A percentile compares a stretch with the other conserved stretches of the same genome.
phyloP scores from a whole-genome alignment of 805 yeast species.

The Scheffersomyces ergatensis region DNA sequence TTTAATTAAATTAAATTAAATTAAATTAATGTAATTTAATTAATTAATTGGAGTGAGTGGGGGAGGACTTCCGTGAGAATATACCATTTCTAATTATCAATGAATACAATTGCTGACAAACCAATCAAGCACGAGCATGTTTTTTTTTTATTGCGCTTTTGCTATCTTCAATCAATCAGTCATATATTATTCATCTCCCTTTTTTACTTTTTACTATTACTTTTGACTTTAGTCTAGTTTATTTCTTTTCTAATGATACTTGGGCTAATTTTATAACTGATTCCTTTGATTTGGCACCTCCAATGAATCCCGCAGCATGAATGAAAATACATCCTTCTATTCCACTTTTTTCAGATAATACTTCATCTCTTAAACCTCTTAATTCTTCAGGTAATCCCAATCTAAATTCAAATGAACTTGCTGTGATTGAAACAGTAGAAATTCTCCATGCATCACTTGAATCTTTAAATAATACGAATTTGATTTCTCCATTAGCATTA shows the following conservation, averaged over 20 bases:
- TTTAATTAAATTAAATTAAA: too few species aligned
- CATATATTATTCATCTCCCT: too few species aligned
- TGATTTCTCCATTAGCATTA: slow-evolving; percentile 51
- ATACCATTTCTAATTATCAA: too few species aligned
- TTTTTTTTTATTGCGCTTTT: too few species aligned
- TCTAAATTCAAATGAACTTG: slow-evolving; percentile 80
- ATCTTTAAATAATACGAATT: slow-evolving; percentile 81
- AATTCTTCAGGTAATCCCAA: slow-evolving; percentile 84
- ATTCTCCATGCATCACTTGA: slow-evolving; percentile 76
- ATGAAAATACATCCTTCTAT: slow-evolving; percentile 85
- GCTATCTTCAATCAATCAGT: too few species aligned
- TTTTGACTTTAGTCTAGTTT: too few species aligned
- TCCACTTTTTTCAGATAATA: slow-evolving; percentile 69
- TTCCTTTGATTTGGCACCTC: slow-evolving; percentile 82
- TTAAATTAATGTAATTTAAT: too few species aligned
- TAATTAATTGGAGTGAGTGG: too few species aligned
- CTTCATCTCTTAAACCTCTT: slow-evolving; percentile 95
- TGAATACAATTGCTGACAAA: too few species aligned
- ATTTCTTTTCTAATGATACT: slow-evolving; percentile 18
- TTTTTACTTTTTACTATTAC: too few species aligned
- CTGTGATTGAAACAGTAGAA: slow-evolving; percentile 83
- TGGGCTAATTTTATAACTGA: slow-evolving; percentile 75
- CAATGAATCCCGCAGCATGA: slow-evolving; percentile 97
- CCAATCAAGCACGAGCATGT: too few species aligned
- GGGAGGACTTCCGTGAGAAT: too few species aligned